A percentile compares a stretch with the other conserved stretches of the same genome.
phyloP scores from a whole-genome alignment of 768 basidiomycete species.

The Hericium rajendrae region DNA sequence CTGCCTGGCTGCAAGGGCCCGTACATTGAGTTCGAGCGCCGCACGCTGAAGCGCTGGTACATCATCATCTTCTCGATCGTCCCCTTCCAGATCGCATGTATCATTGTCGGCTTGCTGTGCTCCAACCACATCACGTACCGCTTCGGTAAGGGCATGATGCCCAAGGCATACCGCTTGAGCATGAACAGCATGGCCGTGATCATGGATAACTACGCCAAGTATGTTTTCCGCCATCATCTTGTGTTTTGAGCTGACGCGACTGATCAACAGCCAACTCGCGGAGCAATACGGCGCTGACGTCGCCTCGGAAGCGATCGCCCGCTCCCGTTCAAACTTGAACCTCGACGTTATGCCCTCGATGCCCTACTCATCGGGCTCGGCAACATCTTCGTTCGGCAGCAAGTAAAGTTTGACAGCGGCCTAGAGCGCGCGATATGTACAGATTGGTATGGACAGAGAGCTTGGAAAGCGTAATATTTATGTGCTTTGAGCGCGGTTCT shows the following conservation, averaged over 20 bases:
- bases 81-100: slow-evolving; percentile 56
- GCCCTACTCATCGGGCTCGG: slow-evolving; percentile 15
- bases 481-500: too few relatives aligned
- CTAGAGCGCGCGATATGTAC: too few relatives aligned
- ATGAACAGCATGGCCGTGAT: slow-evolving; percentile 70
- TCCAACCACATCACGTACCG: slow-evolving; percentile 81
- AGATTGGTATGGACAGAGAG: too few relatives aligned
- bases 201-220: slow-evolving; percentile 81
- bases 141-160: slow-evolving; percentile 85
- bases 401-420: neutral
- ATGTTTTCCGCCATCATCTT: slow-evolving; percentile 15
- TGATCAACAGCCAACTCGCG: slow-evolving; percentile 48
- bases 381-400: neutral
- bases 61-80: slow-evolving; percentile 54
- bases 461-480: too few relatives aligned
- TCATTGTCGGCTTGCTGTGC: slow-evolving; percentile 56
- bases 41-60: slow-evolving; percentile 55
- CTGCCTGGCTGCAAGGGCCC: slow-evolving; percentile 66
- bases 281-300: slow-evolving; percentile 63
- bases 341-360: slow-evolving; percentile 23
- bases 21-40: slow-evolving; percentile 49
- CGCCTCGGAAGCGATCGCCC: slow-evolving; percentile 46
- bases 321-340: slow-evolving; percentile 46
- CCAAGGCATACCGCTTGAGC: slow-evolving; percentile 71
- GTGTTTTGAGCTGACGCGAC: neutral